Base-by-base conservation (phyloP, 768 basidiomycete genomes). In the Tephrocybe sp. region DNA sequence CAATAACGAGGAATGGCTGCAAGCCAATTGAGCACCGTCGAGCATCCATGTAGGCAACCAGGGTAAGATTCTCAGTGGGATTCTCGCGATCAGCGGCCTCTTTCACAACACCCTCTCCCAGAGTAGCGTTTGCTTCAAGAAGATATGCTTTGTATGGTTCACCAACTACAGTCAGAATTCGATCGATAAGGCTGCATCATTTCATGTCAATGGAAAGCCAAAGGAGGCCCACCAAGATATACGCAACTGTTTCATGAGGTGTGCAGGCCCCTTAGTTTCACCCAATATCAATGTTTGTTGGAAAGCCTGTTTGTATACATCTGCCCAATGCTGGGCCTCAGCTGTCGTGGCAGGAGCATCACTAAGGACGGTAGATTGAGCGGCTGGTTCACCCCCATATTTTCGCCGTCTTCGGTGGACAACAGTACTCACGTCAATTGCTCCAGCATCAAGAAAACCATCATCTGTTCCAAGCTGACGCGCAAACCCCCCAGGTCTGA, bases 81-180 rank as follows among this genome's bases (percentile, higher is more conserved):
- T 15, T 40, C 44, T 50, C 53, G n/a, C 53, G 48, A 47, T 47
- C 49, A 4, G 22, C 28, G 4, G 53, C 53, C 35, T 54, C 53
- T 22, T 49, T 45, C 15, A 50, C 28, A 18, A 49, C 37, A 13
- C 53, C 49, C 30, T 54, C 39, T 24, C 44, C 53, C 3, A 54
- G 39, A 15, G 38, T 27, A 16, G 50, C 22, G 32, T 50, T 50
- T n/a, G 27, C 43, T 16, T 31, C 37, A 15, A 50, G 18, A 4
- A 54, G 28, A 46, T 30, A 42, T 4, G 39, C 12, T 9, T 19
- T 15, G 31, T 46, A 43, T 21, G 48, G 19, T 11, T 50, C 53
- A 9, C 34, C 21, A 9, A 54, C 9, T 8, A 38, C 30, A 13
- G 9, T 16, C 32, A 54, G 4, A 1, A 54, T 21, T 18, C 36